Evolutionary conservation across 306 rosid species (phyloP).

Genomic region (Aeschynomene evenia): DNA sequence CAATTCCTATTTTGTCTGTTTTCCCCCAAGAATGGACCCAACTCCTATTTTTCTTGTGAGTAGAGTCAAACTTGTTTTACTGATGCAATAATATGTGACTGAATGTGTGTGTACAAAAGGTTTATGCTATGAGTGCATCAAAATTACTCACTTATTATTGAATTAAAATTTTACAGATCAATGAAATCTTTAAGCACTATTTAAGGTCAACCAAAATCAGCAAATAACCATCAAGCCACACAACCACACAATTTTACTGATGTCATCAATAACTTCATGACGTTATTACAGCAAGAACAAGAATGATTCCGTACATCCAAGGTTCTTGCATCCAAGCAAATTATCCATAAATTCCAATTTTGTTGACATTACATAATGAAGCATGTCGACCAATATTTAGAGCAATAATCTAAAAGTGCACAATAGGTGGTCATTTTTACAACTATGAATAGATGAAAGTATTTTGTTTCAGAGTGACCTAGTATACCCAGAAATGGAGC

Average conservation of each 20-base stretch:
- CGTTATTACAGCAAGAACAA: conserved; percentile 12
- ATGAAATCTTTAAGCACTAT: background rate
- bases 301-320: background rate
- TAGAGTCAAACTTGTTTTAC: too few species aligned
- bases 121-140: too few species aligned
- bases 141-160: too few species aligned
- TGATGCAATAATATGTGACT: too few species aligned
- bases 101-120: too few species aligned
- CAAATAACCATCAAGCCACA: background rate
- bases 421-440: background rate
- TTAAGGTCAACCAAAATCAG: background rate
- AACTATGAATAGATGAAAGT: background rate
- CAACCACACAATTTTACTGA: background rate
- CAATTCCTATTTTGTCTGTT: too few species aligned
- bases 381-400: conserved; percentile 3
- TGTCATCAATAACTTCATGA: background rate
- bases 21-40: too few species aligned
- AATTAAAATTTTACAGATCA: background rate
- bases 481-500: background rate
- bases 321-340: conserved; percentile 1
- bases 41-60: too few species aligned
- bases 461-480: background rate
- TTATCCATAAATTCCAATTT: background rate
- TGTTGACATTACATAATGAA: background rate
- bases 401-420: background rate